A percentile compares a stretch with the other conserved stretches of the same genome.
Conservation (phyloP, 345 rosid species). For the Eucalyptus marginata region DNA sequence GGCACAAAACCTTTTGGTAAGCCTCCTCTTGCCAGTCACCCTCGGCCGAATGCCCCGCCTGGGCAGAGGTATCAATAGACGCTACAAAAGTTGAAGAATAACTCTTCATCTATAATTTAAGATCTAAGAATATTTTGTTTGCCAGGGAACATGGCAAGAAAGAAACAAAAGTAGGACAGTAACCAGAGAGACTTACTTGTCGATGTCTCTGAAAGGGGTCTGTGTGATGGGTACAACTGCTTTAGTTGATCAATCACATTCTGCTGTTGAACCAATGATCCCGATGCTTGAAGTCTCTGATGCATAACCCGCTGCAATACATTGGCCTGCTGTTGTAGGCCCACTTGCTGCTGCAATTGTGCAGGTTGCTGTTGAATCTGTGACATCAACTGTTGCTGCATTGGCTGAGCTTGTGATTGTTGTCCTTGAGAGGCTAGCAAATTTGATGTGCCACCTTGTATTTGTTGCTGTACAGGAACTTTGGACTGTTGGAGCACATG, state of each 20-base stretch:
- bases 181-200: too few relatives aligned
- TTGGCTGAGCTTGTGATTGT: conserved; percentile 49
- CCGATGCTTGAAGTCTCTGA: too few relatives aligned
- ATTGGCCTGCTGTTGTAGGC: conserved; percentile 65
- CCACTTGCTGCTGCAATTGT: conserved; percentile 64
- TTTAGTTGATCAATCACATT: too few relatives aligned
- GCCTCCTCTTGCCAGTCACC: conserved; percentile 91
- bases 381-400: conserved; percentile 68
- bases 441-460: conserved; percentile 47
- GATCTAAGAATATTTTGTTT: too few relatives aligned
- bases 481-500: conserved; percentile 67
- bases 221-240: too few relatives aligned
- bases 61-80: conserved; percentile 53
- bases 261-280: too few relatives aligned
- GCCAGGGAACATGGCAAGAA: too few relatives aligned
- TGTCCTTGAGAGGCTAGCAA: conserved; percentile 66
- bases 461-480: conserved; percentile 47
- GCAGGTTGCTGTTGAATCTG: conserved; percentile 65
- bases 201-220: too few relatives aligned
- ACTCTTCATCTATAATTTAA: background rate
- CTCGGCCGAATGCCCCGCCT: conserved; percentile 53
- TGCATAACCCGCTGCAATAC: too few relatives aligned
- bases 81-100: conserved; percentile 28
- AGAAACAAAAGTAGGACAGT: too few relatives aligned
- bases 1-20: conserved; percentile 52